A percentile compares a stretch with the other conserved stretches of the same genome.
Conservation (phyloP, 805 yeast genomes). For the Maudiozyma turicensis region DNA sequence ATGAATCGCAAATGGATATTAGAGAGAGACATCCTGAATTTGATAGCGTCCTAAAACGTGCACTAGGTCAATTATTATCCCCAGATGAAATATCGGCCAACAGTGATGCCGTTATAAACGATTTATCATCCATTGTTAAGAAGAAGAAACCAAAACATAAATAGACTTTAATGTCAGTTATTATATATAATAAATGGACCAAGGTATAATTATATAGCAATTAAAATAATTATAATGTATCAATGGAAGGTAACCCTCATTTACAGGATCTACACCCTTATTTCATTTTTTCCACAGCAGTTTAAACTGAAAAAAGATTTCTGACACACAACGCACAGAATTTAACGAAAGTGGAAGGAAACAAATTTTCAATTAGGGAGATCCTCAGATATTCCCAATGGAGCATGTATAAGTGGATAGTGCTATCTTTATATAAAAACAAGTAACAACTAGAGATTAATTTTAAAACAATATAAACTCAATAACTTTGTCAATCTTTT, state of each 20-base stretch:
- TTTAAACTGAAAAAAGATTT: no score
- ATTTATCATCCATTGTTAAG: conserved; percentile 52
- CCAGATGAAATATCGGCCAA: conserved; percentile 6
- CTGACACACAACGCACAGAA: no score
- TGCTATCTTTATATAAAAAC: no score
- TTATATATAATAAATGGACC: background rate
- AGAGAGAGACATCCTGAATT: conserved; percentile 9
- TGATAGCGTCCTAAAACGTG: conserved; percentile 9
- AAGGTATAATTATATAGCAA: background rate
- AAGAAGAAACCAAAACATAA: conserved; percentile 32
- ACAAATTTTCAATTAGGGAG: no score
- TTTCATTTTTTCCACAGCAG: no score
- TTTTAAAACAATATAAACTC: no score
- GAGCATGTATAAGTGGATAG: no score
- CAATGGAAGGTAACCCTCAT: background rate
- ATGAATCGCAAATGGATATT: conserved; percentile 9
- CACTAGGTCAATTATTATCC: conserved; percentile 7
- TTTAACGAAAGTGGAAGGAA: no score
- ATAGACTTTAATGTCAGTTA: background rate
- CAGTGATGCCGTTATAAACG: conserved; percentile 34
- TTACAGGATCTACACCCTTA: background rate
- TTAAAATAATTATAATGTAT: background rate
- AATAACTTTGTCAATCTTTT: no score
- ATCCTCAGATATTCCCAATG: no score
- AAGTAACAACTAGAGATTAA: no score